Evolutionary conservation across 1,139 yeast genomes (phyloP), one percentile per base, ranked within the genome.

Genomic region (Blastobotrys niveus): DNA sequence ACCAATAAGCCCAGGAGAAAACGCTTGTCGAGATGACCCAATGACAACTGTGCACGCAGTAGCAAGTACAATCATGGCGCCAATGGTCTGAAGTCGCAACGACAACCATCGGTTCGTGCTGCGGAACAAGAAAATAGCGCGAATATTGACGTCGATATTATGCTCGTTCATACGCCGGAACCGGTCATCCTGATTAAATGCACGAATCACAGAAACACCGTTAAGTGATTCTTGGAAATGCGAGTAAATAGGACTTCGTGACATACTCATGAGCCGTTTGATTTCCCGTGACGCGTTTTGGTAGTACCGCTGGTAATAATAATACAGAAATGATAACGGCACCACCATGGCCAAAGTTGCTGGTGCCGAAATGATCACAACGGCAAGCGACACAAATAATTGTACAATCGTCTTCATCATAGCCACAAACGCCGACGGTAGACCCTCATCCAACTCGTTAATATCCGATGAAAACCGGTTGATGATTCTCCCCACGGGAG

Each of bases 261-360:
- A 72, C 15, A 77, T 65, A n/a, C 94, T 85, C 56, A 84, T 86
- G 56, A 87, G 66, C 56, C 96, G 75, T 61, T 85, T 84, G 45
- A 87, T 67, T 61, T 86, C 95, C 60, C 94, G 74, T 8, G 88
- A 78, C 9, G 88, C 77, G 45, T 78, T 79, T 58, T 82, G 89
- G 58, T 82, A 85, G 63, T 82, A 86, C 58, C 79, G 84, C 64
- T 93, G 97, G 62, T 85, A 89, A 61, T 80, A 82, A 46, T 79
- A 66, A 66, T 91, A 91, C 46, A 89, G 66, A 53, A 71, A 77
- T 46, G 73, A 70, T 14, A 73, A 60, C 8, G 77, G 62, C 47
- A 76, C 73, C 19, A 75, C 47, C 6, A 75, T 46, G 0, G 68
- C 55, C 43, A 84, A 61, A 38, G 79, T 69, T 9, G 83, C 80